phyloP scores from a whole-genome alignment of 2,329 filamentous ascomycete genomes.

The Botrytis porri region DNA sequence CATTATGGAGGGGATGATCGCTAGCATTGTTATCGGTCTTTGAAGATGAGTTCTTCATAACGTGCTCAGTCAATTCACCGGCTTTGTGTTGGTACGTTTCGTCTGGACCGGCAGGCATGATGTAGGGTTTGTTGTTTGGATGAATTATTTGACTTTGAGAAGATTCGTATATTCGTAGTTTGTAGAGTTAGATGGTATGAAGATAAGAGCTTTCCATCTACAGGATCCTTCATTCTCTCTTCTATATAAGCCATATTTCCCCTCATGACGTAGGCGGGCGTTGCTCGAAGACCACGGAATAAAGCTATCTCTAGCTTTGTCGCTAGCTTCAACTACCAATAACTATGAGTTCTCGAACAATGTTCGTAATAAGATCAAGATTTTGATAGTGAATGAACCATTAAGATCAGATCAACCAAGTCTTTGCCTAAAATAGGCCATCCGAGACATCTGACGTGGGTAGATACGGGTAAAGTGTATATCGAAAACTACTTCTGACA shows the following conservation, averaged over 20 bases:
- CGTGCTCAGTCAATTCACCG: slow-evolving; percentile 38
- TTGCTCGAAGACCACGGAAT: background rate
- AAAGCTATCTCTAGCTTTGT: background rate
- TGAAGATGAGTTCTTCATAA: slow-evolving; percentile 40
- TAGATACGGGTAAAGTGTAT: background rate
- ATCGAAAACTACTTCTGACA: slow-evolving; percentile 3
- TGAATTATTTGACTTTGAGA: slow-evolving; percentile 7
- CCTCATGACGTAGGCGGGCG: slow-evolving; percentile 19
- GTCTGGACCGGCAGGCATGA: slow-evolving; percentile 41
- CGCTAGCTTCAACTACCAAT: background rate
- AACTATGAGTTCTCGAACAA: background rate
- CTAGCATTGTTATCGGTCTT: slow-evolving; percentile 40
- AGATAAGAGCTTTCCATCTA: background rate
- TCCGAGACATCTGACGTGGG: background rate
- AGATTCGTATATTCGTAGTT: background rate
- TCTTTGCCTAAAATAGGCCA: background rate
- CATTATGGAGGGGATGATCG: slow-evolving; percentile 39
- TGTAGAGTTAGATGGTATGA: background rate
- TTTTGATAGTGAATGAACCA: background rate
- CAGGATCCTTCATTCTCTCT: background rate
- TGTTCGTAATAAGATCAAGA: background rate
- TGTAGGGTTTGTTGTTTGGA: slow-evolving; percentile 25
- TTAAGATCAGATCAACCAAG: background rate
- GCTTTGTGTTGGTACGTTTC: slow-evolving; percentile 40
- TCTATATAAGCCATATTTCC: slow-evolving; percentile 17